Conservation (phyloP, 2,329 filamentous ascomycete species). For the Alternaria sp. region DNA sequence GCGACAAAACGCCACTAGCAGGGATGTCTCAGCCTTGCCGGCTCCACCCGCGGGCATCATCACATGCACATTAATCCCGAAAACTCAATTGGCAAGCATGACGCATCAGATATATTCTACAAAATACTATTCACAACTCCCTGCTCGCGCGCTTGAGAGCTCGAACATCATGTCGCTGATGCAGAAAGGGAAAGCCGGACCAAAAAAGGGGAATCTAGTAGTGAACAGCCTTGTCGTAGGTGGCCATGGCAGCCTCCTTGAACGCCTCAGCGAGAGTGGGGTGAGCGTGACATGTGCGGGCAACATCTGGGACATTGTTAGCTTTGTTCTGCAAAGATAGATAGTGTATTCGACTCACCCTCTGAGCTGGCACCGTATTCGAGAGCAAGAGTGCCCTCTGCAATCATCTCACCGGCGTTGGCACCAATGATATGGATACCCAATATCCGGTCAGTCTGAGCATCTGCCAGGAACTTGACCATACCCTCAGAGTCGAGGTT, state of each 20-base stretch:
- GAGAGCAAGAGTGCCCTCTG: conserved; percentile 90
- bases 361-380: conserved; percentile 97
- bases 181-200: conserved; percentile 36
- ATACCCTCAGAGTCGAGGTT: conserved; percentile 95
- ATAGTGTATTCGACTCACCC: conserved; percentile 65
- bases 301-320: conserved; percentile 42
- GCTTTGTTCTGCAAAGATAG: not conserved
- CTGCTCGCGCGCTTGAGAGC: conserved; percentile 36
- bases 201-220: conserved; percentile 62
- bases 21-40: conserved; percentile 29
- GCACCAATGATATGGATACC: conserved; percentile 96
- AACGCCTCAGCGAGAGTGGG: conserved; percentile 96
- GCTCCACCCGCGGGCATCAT: conserved; percentile 10
- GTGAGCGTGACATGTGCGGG: conserved; percentile 92
- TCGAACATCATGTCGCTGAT: conserved; percentile 45
- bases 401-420: conserved; percentile 99
- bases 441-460: conserved; percentile 93
- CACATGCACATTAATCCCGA: conserved; percentile 6
- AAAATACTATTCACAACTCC: conserved; percentile 51
- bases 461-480: conserved; percentile 96
- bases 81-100: conserved; percentile 33
- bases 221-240: conserved; percentile 94
- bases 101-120: conserved; percentile 48
- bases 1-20: conserved; percentile 27
- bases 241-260: conserved; percentile 99